Conservation (phyloP, 495 filamentous ascomycete species). For the Trichoderma erinaceum region DNA sequence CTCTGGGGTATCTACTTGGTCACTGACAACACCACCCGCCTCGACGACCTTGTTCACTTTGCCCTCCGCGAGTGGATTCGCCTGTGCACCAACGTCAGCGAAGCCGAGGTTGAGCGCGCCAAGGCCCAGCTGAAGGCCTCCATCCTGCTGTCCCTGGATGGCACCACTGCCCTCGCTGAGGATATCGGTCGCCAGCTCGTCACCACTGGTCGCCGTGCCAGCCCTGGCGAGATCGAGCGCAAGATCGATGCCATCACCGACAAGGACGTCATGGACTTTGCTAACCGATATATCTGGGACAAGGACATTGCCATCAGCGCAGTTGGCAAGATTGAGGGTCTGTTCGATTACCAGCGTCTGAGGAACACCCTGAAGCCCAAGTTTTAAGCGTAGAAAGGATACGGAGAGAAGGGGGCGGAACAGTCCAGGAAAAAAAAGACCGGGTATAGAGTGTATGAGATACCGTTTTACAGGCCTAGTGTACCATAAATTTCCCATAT, state of each 20-base stretch:
- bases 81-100: conserved; percentile 75
- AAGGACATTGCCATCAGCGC: conserved; percentile 91
- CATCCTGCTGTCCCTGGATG: conserved; percentile 92
- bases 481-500: conserved; percentile 16
- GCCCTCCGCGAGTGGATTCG: conserved; percentile 96
- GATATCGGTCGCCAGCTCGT: conserved; percentile 98
- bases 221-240: conserved; percentile 88
- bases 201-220: conserved; percentile 88
- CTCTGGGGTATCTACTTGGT: conserved; percentile 99
- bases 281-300: conserved; percentile 88
- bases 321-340: conserved; percentile 84
- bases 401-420: not conserved
- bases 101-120: conserved; percentile 92
- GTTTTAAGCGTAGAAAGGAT: conserved; percentile 15
- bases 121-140: conserved; percentile 99
- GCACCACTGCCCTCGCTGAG: conserved; percentile 93
- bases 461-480: conserved; percentile 17
- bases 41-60: conserved; percentile 97
- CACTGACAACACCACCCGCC: conserved; percentile 73
- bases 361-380: conserved; percentile 68
- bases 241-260: conserved; percentile 80
- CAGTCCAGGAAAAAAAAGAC: not conserved
- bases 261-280: conserved; percentile 96
- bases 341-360: conserved; percentile 84
- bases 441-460: conserved; percentile 19